Conservation (phyloP, 2,329 filamentous ascomycete species). For the Parastagonospora nodorum region DNA sequence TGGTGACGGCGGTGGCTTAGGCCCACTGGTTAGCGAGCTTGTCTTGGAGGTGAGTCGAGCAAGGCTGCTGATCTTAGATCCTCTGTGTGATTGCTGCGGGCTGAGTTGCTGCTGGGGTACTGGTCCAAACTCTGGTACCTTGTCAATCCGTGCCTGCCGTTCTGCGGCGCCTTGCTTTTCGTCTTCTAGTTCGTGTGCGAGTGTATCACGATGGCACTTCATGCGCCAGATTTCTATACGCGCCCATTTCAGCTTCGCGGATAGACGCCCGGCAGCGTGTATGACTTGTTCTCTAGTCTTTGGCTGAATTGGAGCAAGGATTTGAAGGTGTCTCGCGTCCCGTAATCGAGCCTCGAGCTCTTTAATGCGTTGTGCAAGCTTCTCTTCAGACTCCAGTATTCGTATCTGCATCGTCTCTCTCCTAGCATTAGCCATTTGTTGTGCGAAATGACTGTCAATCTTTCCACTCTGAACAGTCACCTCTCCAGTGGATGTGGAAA, state of each 20-base stretch:
- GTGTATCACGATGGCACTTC: slow-evolving; percentile 87
- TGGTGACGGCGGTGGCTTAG: slow-evolving; percentile 41
- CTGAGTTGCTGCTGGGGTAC: slow-evolving; percentile 30
- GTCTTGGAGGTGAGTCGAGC: slow-evolving; percentile 45
- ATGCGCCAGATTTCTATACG: slow-evolving; percentile 91
- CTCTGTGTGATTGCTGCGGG: slow-evolving; percentile 29
- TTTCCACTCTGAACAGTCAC: slow-evolving; percentile 73
- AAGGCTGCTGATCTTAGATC: slow-evolving; percentile 38
- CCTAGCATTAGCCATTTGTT: slow-evolving; percentile 82
- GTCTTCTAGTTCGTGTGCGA: slow-evolving; percentile 83
- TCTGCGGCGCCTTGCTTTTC: slow-evolving; percentile 58
- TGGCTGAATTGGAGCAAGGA: slow-evolving; percentile 88
- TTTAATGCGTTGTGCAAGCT: slow-evolving; percentile 72
- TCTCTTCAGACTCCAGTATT: slow-evolving; percentile 81
- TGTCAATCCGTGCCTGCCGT: slow-evolving; percentile 32
- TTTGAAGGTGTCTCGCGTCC: slow-evolving; percentile 87
- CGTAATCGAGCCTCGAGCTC: slow-evolving; percentile 82
- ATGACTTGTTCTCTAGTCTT: slow-evolving; percentile 86
- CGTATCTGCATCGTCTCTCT: slow-evolving; percentile 82
- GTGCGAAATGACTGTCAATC: slow-evolving; percentile 80
- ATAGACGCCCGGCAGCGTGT: slow-evolving; percentile 80
- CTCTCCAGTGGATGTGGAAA: slow-evolving; percentile 74
- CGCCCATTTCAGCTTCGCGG: slow-evolving; percentile 92
- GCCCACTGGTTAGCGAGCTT: slow-evolving; percentile 36
- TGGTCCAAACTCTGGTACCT: slow-evolving; percentile 20